Percentiles rank a stretch among this genome's conserved stretches.
Evolutionary conservation across 352 stramenopile species (phyloP).

Genomic region (Globisporangium paddicum): DNA sequence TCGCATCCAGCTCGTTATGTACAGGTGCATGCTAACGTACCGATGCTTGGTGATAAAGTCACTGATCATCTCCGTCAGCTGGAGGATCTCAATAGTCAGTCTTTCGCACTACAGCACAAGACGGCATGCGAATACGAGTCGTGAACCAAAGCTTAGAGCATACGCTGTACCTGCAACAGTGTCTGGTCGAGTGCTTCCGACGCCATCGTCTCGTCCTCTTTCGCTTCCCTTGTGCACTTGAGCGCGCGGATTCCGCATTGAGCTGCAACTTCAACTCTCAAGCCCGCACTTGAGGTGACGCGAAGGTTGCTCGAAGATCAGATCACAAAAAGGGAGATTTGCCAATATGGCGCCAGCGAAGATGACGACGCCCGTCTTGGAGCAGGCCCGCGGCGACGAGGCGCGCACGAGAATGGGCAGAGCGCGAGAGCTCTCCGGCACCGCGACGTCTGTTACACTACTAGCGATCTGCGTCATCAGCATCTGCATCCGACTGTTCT

Average conservation of each 20-base stretch:
- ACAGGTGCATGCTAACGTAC: not conserved
- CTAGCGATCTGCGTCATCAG: constrained; percentile 85
- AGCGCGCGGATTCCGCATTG: constrained; percentile 20
- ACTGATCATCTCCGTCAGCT: constrained; percentile 14
- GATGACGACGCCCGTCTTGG: not conserved
- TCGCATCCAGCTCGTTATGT: not conserved
- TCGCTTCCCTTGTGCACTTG: constrained; percentile 18
- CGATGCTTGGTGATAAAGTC: constrained; percentile 14
- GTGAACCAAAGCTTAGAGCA: no score
- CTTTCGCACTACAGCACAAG: not conserved
- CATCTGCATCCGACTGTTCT: constrained; percentile 90
- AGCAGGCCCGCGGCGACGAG: not conserved
- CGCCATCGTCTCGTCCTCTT: constrained; percentile 7
- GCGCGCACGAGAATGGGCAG: not conserved
- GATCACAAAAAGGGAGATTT: not conserved
- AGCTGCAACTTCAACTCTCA: constrained; percentile 19
- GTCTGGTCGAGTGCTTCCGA: constrained; percentile 22
- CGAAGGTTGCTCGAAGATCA: constrained; percentile 34
- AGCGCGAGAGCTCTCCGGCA: constrained; percentile 16
- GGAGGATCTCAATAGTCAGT: not conserved
- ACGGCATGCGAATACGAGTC: no score
- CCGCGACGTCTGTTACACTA: constrained; percentile 45
- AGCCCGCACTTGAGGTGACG: constrained; percentile 17
- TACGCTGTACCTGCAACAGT: constrained; percentile 14
- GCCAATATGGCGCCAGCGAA: not conserved